Base-by-base conservation (phyloP, 129 eudicot genomes). In the Deinandra increscens region DNA sequence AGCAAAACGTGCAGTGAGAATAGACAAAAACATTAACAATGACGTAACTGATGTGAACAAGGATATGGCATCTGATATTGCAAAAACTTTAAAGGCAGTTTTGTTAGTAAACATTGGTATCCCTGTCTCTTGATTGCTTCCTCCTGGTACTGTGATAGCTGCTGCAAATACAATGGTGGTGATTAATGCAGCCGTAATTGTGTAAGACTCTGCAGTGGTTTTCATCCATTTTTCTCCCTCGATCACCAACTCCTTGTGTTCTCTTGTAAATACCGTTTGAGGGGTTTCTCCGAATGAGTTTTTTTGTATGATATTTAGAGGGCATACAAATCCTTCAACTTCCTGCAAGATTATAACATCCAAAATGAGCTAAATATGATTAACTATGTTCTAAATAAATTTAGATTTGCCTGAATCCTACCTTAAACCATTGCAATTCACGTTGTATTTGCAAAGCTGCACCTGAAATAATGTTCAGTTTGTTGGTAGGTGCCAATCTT, bases 151-250 rank as follows among this genome's bases (percentile, higher is more conserved):
- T 2, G 77, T 72, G 38, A 73, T 49, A 6, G 78, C 64, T 10
- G 71, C 71, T 64, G 71, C 78, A 73, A 73, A 73, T 49, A 44
- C 22, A 7, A 74, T 60, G n/a, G 79, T 65, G 3, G 64, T 38
- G 56, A 73, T 49, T 15, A 73, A 34, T 20, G 78, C 70, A 36
- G 78, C 71, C 13, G 50, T 58, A 34, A 74, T 66, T 11, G 53
- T 54, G 31, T 69, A 66, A 39, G 79, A 74, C 66, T 53, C 66
- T 1, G 66, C 66, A 7, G 44, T 60, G 3, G 43, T 42, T 20
- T 60, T 60, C 41, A 60, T 60, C 66, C 79, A 74, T 59, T 29
- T 51, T 58, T 65, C 72, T 13, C 73, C 79, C 33, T 38, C 56
- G 2, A 18, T 41, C 49, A 39, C 72, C 79, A 74, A 64, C 43